These are phyloP conservation scores for Trichoderma endophyticum DNA, from an alignment of 2,329 filamentous ascomycete species.

Conservation along the genomic window DNA sequence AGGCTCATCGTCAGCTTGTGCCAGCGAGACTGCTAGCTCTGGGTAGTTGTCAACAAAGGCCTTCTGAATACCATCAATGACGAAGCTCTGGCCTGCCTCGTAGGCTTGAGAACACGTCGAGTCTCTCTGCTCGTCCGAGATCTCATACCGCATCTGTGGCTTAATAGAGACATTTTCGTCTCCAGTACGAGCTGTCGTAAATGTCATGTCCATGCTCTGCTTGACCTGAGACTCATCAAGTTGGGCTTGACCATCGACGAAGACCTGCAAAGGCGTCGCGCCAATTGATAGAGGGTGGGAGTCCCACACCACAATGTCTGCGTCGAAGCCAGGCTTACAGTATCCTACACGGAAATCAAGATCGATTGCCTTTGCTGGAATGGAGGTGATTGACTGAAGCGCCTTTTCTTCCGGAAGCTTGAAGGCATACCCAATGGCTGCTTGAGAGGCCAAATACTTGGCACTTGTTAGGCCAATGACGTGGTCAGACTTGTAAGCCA, in stretches of 20 bases:
- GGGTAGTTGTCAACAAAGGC: slow-evolving; percentile 17
- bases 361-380: slow-evolving; percentile 43
- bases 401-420: slow-evolving; percentile 16
- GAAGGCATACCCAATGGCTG: slow-evolving; percentile 40
- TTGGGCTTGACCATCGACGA: slow-evolving; percentile 42
- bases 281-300: slow-evolving; percentile 44
- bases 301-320: slow-evolving; percentile 50
- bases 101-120: slow-evolving; percentile 22
- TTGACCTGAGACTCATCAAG: slow-evolving; percentile 33
- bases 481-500: slow-evolving; percentile 44
- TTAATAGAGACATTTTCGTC: background rate
- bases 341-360: slow-evolving; percentile 45
- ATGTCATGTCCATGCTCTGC: slow-evolving; percentile 19
- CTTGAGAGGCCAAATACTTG: slow-evolving; percentile 42
- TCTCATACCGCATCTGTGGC: slow-evolving; percentile 15
- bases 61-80: slow-evolving; percentile 16
- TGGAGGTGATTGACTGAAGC: slow-evolving; percentile 37
- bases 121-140: slow-evolving; percentile 20
- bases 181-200: background rate
- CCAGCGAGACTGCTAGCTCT: background rate
- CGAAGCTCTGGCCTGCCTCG: slow-evolving; percentile 17
- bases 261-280: slow-evolving; percentile 46
- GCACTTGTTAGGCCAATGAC: slow-evolving; percentile 33
- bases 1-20: background rate
- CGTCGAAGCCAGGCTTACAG: slow-evolving; percentile 44